Conservation (phyloP, 2,329 filamentous ascomycete genomes). For the Hawksworthiomyces lignivorus region DNA sequence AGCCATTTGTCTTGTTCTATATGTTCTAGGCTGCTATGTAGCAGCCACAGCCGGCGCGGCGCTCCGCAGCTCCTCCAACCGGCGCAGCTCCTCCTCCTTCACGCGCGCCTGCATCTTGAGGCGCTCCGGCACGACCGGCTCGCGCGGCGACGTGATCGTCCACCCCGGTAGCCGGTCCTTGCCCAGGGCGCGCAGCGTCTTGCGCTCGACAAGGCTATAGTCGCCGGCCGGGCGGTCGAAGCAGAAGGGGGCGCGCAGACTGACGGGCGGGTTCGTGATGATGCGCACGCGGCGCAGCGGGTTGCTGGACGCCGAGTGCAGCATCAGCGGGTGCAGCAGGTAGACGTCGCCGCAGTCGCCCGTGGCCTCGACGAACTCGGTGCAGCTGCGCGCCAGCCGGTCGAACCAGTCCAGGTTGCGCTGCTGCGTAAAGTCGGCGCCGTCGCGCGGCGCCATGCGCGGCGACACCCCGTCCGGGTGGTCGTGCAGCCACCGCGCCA, state of each 20-base stretch:
- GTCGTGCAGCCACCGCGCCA: constrained; percentile 51
- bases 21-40: too few relatives aligned
- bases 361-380: constrained; percentile 44
- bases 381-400: constrained; percentile 30
- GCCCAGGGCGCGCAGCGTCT: constrained; percentile 43
- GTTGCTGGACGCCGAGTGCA: constrained; percentile 48
- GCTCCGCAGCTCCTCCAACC: constrained; percentile 4
- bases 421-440: constrained; percentile 37
- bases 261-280: constrained; percentile 51
- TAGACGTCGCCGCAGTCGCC: constrained; percentile 50
- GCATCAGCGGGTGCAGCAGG: constrained; percentile 52
- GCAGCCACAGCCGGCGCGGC: background rate
- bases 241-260: constrained; percentile 41
- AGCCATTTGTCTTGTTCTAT: too few relatives aligned
- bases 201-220: constrained; percentile 49
- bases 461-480: constrained; percentile 60
- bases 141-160: constrained; percentile 41
- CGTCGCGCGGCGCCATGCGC: constrained; percentile 51
- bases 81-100: constrained; percentile 37
- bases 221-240: constrained; percentile 38
- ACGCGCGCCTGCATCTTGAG: constrained; percentile 40
- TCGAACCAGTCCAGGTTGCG: constrained; percentile 38
- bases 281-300: constrained; percentile 31
- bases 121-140: constrained; percentile 42
- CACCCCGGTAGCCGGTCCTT: constrained; percentile 41